Conservation (phyloP, 2,329 filamentous ascomycete species). For the Trichoderma koningiopsis region DNA sequence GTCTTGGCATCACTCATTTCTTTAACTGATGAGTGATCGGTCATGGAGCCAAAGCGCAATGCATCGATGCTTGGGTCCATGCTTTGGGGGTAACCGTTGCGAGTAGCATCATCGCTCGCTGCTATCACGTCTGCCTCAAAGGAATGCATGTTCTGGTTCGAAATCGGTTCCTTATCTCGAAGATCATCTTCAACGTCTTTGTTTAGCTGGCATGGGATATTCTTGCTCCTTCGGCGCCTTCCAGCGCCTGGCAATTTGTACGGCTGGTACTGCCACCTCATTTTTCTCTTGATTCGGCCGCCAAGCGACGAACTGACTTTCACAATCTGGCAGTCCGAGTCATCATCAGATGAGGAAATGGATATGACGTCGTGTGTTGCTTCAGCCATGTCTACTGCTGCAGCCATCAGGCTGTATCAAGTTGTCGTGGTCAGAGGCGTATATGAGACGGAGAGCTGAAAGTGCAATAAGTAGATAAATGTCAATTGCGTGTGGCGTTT, state of each 20-base stretch:
- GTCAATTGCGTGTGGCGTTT: not conserved
- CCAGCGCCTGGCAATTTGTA: not conserved
- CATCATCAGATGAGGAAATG: not conserved
- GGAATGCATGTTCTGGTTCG: not conserved
- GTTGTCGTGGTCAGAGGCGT: no score
- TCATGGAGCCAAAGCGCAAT: not conserved
- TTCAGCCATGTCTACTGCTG: not conserved
- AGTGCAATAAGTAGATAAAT: not conserved
- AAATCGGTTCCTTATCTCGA: not conserved
- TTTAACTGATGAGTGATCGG: not conserved
- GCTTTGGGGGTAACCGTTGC: not conserved
- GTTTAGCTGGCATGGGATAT: not conserved
- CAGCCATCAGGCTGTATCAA: not conserved
- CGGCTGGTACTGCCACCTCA: not conserved
- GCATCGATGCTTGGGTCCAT: not conserved
- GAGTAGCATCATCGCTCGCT: not conserved
- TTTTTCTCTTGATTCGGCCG: slow-evolving; percentile 6
- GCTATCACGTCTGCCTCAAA: not conserved
- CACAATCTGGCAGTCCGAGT: slow-evolving; percentile 19
- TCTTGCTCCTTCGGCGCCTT: not conserved
- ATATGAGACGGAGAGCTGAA: not conserved
- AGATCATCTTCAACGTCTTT: not conserved
- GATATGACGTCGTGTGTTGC: not conserved
- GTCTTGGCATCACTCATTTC: not conserved
- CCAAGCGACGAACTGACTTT: not conserved